Percentiles rank a stretch among this genome's conserved stretches.
phyloP scores from a whole-genome alignment of 805 yeast species.

The Pichia pseudocactophila region DNA sequence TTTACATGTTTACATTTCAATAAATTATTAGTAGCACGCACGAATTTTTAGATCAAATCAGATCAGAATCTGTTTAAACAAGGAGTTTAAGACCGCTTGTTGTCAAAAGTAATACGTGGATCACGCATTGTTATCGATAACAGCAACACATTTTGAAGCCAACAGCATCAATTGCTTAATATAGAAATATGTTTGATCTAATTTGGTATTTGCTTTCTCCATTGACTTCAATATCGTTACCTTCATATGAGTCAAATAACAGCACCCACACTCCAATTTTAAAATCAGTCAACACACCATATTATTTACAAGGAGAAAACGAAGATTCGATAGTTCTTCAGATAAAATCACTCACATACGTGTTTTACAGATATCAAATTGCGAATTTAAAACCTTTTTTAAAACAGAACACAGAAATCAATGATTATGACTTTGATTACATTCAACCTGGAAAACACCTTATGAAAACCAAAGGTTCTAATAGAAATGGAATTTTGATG shows the following conservation, averaged over 20 bases:
- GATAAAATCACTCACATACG: slow-evolving; percentile 48
- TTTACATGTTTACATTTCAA: too few species aligned
- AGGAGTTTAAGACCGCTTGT: too few species aligned
- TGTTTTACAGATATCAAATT: slow-evolving; percentile 31
- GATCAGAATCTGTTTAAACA: too few species aligned
- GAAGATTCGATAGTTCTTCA: slow-evolving; percentile 58
- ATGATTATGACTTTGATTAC: slow-evolving; percentile 10
- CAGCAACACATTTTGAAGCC: too few species aligned
- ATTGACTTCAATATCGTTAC: slow-evolving; percentile 3
- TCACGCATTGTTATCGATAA: too few species aligned
- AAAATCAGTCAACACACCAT: slow-evolving; percentile 37
- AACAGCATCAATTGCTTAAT: too few species aligned
- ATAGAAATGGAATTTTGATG: slow-evolving; percentile 12
- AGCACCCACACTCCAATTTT: slow-evolving; percentile 1
- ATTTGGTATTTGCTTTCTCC: slow-evolving; percentile 9
- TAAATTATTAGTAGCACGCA: too few species aligned
- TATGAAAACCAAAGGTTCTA: neutral
- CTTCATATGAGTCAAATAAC: neutral
- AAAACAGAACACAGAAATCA: slow-evolving; percentile 17
- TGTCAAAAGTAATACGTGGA: too few species aligned
- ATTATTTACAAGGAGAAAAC: slow-evolving; percentile 34
- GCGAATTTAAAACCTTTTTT: slow-evolving; percentile 29
- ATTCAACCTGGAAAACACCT: neutral
- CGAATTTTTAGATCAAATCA: too few species aligned
- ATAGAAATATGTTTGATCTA: slow-evolving; percentile 5